phyloP scores from a whole-genome alignment of 2,329 filamentous ascomycete genomes.

The Curvularia sp. region DNA sequence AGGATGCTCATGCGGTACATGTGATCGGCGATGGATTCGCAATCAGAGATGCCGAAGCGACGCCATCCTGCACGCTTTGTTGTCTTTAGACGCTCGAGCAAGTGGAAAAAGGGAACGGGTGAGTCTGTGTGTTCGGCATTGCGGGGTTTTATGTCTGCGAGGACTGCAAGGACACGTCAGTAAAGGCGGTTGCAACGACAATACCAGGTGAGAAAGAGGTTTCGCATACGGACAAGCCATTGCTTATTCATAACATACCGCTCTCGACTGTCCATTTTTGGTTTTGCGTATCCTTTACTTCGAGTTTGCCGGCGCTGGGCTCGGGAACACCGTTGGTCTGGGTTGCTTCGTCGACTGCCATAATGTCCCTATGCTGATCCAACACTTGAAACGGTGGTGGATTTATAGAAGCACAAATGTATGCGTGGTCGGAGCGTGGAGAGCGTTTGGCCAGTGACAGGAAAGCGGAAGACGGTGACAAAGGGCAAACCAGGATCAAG shows the following conservation, averaged over 20 bases:
- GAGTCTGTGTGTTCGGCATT: constrained; percentile 70
- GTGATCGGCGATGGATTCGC: constrained; percentile 95
- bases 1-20: constrained; percentile 99
- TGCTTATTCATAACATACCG: constrained; percentile 51
- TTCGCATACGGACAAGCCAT: constrained; percentile 42
- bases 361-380: constrained; percentile 16
- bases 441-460: constrained; percentile 15
- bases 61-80: constrained; percentile 97
- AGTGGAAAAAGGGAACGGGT: constrained; percentile 90
- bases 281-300: constrained; percentile 31
- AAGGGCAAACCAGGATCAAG: constrained; percentile 35
- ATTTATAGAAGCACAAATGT: background rate
- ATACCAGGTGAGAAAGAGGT: constrained; percentile 28
- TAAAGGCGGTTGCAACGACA: background rate
- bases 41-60: constrained; percentile 76
- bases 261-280: constrained; percentile 54
- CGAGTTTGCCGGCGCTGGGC: constrained; percentile 47
- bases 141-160: constrained; percentile 67
- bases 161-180: constrained; percentile 56
- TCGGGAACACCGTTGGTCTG: constrained; percentile 52
- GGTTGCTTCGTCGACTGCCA: constrained; percentile 47
- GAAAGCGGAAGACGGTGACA: constrained; percentile 14
- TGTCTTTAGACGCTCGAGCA: constrained; percentile 92
- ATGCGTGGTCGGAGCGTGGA: constrained; percentile 1
- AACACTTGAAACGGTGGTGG: background rate